Evolutionary conservation across 192 early-diverging fungal species (phyloP).

Genomic region (Phlyctochytrium bullatum): DNA sequence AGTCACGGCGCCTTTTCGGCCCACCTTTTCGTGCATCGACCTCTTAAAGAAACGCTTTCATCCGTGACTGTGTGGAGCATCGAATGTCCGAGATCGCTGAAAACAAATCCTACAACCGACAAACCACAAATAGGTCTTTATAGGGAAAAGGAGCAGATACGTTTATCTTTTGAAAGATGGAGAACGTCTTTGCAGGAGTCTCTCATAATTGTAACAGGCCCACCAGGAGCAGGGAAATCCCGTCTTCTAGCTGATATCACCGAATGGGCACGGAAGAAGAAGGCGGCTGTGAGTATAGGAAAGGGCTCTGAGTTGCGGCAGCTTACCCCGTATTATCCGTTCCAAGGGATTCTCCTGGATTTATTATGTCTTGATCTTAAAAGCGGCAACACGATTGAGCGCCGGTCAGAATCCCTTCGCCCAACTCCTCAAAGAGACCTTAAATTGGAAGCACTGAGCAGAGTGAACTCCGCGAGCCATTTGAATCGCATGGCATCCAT

Average conservation of each 20-base stretch:
- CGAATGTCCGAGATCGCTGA: neutral
- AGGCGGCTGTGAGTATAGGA: neutral
- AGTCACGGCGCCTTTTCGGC: neutral
- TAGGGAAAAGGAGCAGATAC: neutral
- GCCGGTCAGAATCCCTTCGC: no score
- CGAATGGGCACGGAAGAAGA: neutral
- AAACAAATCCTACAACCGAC: neutral
- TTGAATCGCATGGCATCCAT: no score
- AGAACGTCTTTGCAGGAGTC: neutral
- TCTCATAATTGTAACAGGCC: neutral
- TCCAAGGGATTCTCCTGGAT: neutral
- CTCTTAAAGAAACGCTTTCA: neutral
- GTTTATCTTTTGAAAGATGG: neutral
- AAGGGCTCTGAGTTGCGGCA: neutral
- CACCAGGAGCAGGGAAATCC: neutral
- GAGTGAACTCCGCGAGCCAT: no score
- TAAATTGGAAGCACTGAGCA: no score
- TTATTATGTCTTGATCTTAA: neutral
- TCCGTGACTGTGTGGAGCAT: neutral
- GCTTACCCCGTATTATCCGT: neutral
- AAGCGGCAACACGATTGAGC: neutral
- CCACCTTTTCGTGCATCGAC: neutral
- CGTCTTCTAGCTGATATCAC: neutral
- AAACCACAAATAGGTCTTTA: neutral
- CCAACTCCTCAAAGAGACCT: no score